A percentile compares a stretch with the other conserved stretches of the same genome.
Evolutionary conservation across 164 flowering plant genomes (phyloP).

Genomic region (Magnolia kwangsiensis): DNA sequence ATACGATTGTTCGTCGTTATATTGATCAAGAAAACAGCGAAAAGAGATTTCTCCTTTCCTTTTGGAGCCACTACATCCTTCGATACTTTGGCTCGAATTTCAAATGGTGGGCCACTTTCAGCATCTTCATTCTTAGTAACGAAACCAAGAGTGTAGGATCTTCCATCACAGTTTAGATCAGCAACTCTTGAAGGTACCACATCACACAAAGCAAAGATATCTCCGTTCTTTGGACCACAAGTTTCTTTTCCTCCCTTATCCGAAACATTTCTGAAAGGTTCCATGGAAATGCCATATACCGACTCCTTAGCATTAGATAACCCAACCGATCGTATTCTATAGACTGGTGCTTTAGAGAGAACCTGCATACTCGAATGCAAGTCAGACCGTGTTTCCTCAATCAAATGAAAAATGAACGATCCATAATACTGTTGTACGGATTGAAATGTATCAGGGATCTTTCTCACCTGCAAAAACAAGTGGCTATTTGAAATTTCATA

Average conservation of each 20-base stretch:
- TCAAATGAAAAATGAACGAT: neutral
- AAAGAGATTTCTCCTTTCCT: neutral
- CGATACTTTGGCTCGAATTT: neutral
- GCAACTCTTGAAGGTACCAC: neutral
- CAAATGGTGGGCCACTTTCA: neutral
- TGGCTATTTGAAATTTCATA: too few species aligned
- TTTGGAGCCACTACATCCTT: neutral
- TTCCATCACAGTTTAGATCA: neutral
- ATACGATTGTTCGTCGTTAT: neutral
- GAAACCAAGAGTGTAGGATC: neutral
- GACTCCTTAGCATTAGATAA: neutral
- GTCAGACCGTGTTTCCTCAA: neutral
- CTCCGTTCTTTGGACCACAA: neutral
- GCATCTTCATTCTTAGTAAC: neutral
- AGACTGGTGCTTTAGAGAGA: neutral
- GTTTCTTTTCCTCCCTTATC: neutral
- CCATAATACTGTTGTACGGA: neutral
- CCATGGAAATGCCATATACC: neutral
- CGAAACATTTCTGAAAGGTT: neutral
- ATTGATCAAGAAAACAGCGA: constrained; percentile 1
- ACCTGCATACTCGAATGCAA: neutral
- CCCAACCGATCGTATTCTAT: neutral
- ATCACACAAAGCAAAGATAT: neutral
- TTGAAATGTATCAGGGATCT: neutral
- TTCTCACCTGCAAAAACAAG: neutral